Conservation (phyloP, 768 basidiomycete species). For the Lepiota brunneoincarnata region DNA sequence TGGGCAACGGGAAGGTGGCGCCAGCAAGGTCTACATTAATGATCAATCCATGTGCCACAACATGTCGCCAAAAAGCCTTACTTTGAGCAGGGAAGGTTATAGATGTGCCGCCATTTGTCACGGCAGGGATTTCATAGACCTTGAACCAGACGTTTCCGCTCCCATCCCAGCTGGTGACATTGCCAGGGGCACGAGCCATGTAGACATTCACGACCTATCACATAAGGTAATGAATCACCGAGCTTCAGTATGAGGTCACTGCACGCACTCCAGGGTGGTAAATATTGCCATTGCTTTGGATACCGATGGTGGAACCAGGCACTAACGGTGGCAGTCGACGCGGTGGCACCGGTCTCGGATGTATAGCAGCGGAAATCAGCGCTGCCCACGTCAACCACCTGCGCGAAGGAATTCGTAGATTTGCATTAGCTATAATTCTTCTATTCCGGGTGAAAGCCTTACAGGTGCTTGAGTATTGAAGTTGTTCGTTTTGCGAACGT, state of each 20-base stretch:
- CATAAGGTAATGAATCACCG: background rate
- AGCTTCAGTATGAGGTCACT: background rate
- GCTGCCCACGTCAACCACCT: slow-evolving; percentile 47
- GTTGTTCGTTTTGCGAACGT: slow-evolving; percentile 47
- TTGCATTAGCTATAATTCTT: background rate
- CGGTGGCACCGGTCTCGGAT: slow-evolving; percentile 34
- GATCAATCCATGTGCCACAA: background rate
- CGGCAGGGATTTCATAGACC: slow-evolving; percentile 39
- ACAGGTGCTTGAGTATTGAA: slow-evolving; percentile 38
- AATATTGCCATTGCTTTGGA: slow-evolving; percentile 38
- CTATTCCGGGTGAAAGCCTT: background rate
- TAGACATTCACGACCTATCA: slow-evolving; percentile 36
- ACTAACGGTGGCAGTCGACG: slow-evolving; percentile 40
- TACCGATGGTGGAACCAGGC: slow-evolving; percentile 44
- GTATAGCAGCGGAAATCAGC: slow-evolving; percentile 48
- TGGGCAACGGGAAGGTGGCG: slow-evolving; percentile 34
- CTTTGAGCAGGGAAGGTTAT: slow-evolving; percentile 37
- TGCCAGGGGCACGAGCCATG: slow-evolving; percentile 44
- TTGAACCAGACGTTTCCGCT: slow-evolving; percentile 44
- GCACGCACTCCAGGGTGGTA: slow-evolving; percentile 46
- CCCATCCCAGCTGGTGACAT: slow-evolving; percentile 37
- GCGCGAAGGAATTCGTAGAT: background rate
- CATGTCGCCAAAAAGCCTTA: slow-evolving; percentile 9
- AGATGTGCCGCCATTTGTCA: slow-evolving; percentile 36
- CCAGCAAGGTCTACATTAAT: background rate